Conservation (phyloP, 2,329 filamentous ascomycete species). For the Cladosporium sp. region DNA sequence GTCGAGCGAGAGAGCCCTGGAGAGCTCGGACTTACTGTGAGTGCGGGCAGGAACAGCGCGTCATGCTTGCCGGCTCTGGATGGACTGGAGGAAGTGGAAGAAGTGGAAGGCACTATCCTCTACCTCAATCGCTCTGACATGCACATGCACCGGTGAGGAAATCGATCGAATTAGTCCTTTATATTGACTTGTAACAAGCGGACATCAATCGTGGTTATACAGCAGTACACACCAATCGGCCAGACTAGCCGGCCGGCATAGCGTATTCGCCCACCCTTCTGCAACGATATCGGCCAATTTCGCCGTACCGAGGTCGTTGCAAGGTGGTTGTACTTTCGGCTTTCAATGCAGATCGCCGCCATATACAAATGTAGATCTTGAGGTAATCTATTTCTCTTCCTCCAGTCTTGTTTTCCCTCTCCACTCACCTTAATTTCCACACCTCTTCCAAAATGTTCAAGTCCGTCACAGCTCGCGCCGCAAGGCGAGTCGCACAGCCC, state of each 20-base stretch:
- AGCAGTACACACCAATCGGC: neutral
- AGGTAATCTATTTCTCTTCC: constrained; percentile 2
- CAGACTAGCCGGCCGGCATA: neutral
- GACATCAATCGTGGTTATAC: neutral
- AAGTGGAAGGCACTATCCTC: neutral
- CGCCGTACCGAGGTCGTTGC: neutral
- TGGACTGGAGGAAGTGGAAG: no score
- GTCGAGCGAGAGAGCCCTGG: neutral
- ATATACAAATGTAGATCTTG: constrained; percentile 4
- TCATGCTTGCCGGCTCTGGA: neutral
- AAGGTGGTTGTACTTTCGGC: neutral
- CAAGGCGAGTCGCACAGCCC: constrained; percentile 40
- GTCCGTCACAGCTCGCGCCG: constrained; percentile 44
- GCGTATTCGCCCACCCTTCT: neutral
- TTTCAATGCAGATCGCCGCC: constrained; percentile 12
- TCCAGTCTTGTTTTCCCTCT: neutral
- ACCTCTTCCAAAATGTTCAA: constrained; percentile 44
- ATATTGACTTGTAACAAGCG: neutral
- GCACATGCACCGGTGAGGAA: neutral
- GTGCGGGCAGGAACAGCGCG: neutral
- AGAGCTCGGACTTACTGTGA: neutral
- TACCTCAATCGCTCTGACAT: neutral
- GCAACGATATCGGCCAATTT: neutral
- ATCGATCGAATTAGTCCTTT: neutral
- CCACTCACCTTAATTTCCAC: neutral